phyloP scores from a whole-genome alignment of 768 basidiomycete genomes.

The Lepiota brunneoincarnata region DNA sequence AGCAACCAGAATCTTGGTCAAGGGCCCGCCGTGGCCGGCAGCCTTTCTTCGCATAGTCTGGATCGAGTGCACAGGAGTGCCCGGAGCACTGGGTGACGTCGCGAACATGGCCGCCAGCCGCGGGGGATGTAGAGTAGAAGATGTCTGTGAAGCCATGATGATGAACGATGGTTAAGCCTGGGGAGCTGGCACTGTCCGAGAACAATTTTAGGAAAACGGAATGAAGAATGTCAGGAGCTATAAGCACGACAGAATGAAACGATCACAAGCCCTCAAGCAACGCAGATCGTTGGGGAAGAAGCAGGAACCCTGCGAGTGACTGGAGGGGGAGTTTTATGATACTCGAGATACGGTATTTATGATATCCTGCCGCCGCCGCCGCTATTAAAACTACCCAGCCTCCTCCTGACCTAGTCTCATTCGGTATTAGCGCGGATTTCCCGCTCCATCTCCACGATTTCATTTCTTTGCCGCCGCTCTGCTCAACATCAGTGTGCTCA shows the following conservation, averaged over 20 bases:
- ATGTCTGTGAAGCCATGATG: slow-evolving; percentile 40
- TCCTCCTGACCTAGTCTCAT: slow-evolving; percentile 1
- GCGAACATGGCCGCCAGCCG: slow-evolving; percentile 72
- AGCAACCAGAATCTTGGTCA: slow-evolving; percentile 90
- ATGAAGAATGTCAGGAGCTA: slow-evolving; percentile 5
- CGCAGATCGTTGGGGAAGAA: too few species aligned
- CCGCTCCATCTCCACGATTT: slow-evolving; percentile 26
- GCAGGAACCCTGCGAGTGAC: slow-evolving; percentile 4
- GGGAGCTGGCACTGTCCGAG: slow-evolving; percentile 2
- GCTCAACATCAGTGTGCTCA: not conserved
- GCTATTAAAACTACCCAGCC: too few species aligned
- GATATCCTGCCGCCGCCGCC: too few species aligned
- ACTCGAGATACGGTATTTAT: not conserved
- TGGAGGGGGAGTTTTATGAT: not conserved
- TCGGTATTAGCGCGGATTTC: slow-evolving; percentile 30
- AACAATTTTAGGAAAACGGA: slow-evolving; percentile 3
- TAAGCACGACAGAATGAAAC: not conserved
- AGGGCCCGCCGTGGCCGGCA: slow-evolving; percentile 85
- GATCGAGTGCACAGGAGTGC: slow-evolving; percentile 87
- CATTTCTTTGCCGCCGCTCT: not conserved
- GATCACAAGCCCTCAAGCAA: not conserved
- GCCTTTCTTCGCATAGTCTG: slow-evolving; percentile 89
- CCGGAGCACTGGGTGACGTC: slow-evolving; percentile 70
- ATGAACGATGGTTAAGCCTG: slow-evolving; percentile 18
- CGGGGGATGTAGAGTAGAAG: slow-evolving; percentile 59